Evolutionary conservation across 805 yeast species (phyloP), one percentile per base, ranked within the genome.

Genomic region (Komagataella mondaviorum): DNA sequence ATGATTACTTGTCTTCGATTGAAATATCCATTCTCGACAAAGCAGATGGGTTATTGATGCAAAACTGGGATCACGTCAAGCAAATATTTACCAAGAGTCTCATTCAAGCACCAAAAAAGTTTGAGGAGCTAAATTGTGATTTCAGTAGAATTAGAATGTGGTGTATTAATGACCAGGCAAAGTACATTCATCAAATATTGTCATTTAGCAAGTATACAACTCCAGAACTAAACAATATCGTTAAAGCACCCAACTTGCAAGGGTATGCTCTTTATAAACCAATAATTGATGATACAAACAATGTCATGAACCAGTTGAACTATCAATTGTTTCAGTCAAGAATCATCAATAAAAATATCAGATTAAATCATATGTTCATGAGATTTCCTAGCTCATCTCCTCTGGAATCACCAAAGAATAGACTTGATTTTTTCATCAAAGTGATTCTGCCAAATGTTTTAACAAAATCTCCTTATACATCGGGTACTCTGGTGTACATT

Each of bases 81-180:
- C 81, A 82, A 14, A 75, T 81, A 5, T 66, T 85, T n/a, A 70
- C 83, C 57, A 80, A 81, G 55, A 81, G 83, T 61, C 57, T 89
- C 52, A 89, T 90, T 65, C 70, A 74, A 52, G 79, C 89, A 48
- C 98, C 98, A 5, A 78, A 79, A 55, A 79, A 83, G 49, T 75
- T 75, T 56, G 81, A 85, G 56, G 58, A 57, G 10, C 18, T 50
- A 7, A 85, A 81, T 52, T 85, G 95, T 14, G 99, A 93, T 66
- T 93, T 93, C 65, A 80, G 93, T 52, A 76, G 99, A 57, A 83
- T 93, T 44, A 76, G 96, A 59, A 84, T 86, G 85, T 90, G 96
- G 95, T 81, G 85, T 44, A 82, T 93, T 56, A 90, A 93, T 60
- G 95, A 88, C 55, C 82, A 87, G 57, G 83, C 87, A 12, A 74